phyloP scores from a whole-genome alignment of 129 eudicot species.

The Pulicaria dysenterica region DNA sequence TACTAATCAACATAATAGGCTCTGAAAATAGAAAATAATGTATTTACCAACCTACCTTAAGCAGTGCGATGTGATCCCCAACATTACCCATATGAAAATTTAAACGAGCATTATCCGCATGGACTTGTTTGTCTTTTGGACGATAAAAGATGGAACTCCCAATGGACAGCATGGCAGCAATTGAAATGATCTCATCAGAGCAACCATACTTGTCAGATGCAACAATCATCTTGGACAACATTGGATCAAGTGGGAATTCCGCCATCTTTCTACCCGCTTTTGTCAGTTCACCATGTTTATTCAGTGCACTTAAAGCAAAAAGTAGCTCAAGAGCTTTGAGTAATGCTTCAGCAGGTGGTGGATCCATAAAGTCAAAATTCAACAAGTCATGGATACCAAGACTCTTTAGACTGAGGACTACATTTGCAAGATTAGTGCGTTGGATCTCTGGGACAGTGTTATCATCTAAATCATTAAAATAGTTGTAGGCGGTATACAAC shows the following conservation, averaged over 20 bases:
- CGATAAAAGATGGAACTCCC: constrained; percentile 97
- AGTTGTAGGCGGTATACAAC: constrained; percentile 81
- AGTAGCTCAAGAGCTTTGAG: constrained; percentile 85
- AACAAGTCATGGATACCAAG: constrained; percentile 88
- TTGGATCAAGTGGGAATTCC: constrained; percentile 97
- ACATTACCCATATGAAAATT: constrained; percentile 95
- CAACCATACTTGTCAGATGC: constrained; percentile 95
- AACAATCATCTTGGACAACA: constrained; percentile 95
- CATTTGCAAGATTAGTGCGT: constrained; percentile 92
- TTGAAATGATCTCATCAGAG: constrained; percentile 89
- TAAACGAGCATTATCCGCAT: constrained; percentile 94
- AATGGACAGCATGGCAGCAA: constrained; percentile 93
- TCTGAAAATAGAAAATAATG: background rate
- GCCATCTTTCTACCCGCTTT: constrained; percentile 97
- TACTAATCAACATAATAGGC: background rate
- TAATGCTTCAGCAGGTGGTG: constrained; percentile 93
- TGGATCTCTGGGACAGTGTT: constrained; percentile 96
- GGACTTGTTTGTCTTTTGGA: constrained; percentile 98
- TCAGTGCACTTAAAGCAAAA: constrained; percentile 89
- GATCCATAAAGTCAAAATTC: constrained; percentile 96
- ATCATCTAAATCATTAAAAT: constrained; percentile 78
- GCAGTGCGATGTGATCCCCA: constrained; percentile 92
- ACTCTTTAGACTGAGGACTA: constrained; percentile 81
- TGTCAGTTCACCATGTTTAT: constrained; percentile 89
- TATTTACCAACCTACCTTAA: constrained; percentile 56